Conservation (phyloP, 495 filamentous ascomycete genomes). For the Neurospora sp. region DNA sequence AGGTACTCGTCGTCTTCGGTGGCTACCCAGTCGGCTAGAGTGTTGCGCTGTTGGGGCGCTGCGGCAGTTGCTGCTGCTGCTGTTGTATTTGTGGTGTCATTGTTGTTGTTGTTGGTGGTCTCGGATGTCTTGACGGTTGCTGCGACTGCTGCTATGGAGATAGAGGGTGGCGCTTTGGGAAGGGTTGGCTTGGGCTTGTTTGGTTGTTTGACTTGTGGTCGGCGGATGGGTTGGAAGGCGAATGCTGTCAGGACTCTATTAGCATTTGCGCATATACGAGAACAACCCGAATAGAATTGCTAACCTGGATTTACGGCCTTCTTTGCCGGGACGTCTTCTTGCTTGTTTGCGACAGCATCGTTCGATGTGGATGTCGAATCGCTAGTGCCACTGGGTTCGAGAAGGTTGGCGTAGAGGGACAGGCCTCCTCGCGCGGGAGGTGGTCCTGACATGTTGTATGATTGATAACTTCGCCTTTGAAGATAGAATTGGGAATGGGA, state of each 20-base stretch:
- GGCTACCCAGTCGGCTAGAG: slow-evolving; percentile 74
- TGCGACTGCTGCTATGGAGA: slow-evolving; percentile 7
- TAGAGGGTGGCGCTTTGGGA: slow-evolving; percentile 23
- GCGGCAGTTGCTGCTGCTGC: slow-evolving; percentile 7
- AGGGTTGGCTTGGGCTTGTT: slow-evolving; percentile 64
- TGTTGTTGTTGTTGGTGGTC: not conserved
- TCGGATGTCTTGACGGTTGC: not conserved
- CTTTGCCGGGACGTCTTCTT: slow-evolving; percentile 50
- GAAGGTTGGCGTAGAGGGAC: slow-evolving; percentile 48
- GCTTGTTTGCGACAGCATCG: slow-evolving; percentile 70
- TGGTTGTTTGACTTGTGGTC: slow-evolving; percentile 55
- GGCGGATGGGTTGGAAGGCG: slow-evolving; percentile 70
- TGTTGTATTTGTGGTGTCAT: not conserved
- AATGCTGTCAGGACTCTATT: slow-evolving; percentile 47
- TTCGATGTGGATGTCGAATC: slow-evolving; percentile 57
- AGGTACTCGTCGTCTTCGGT: slow-evolving; percentile 55
- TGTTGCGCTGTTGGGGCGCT: slow-evolving; percentile 51
- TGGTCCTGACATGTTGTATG: not conserved
- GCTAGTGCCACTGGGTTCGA: slow-evolving; percentile 33
- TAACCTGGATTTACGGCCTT: slow-evolving; percentile 70
- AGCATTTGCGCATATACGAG: not conserved
- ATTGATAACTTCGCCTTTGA: not conserved
- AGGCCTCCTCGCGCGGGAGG: slow-evolving; percentile 25
- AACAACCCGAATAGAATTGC: slow-evolving; percentile 2
- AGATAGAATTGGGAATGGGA: not conserved